Evolutionary conservation across 768 basidiomycete genomes (phyloP), one percentile per base, ranked within the genome.

Genomic region (Amanita muscaria): DNA sequence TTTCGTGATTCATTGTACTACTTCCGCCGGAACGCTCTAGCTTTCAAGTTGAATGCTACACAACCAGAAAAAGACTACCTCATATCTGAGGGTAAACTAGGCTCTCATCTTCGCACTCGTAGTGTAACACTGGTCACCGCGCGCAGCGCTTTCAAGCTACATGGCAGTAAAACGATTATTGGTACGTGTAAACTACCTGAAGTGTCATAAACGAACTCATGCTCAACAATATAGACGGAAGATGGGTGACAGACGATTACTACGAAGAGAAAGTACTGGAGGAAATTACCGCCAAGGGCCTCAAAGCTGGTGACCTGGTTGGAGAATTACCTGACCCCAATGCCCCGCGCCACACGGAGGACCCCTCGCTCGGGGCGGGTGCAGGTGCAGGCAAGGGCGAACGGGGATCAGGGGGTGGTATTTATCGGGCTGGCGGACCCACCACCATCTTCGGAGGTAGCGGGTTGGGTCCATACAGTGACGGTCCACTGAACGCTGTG

Each of bases 1-100:
- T 97, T 91, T 65, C 79, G 91, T 38, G 96, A 98, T 62, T 97
- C 96, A 7, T 68, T 98, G n/a, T 96, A 97, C 64, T 97, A 97
- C 64, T 93, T 97, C 65, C 84, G 96, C 2, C 77, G 91, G 5
- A 96, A 94, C 51, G 79, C 80, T 0, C 79, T 90, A 22, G 85
- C 94, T 12, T 72, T 92, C 69, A 98, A 98, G 63, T 74, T 96
- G 48, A 84, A 83, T 51, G 89, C 90, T 24, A 87, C 83, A 0
- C 85, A 90, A 47, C 73, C 77, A 14, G 96, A 98, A 64, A 96
- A 97, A 60, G 90, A 97, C 52, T 79, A 82, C 49, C 80, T 98
- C 54, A 96, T 99, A 55, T 75, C 80, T 32, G 78, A 78, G 39
- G 91, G 91, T 2, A 86, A 90, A 58, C 78, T 99, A 0, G 87